Evolutionary conservation across 257 asterid species (phyloP), one percentile per base, ranked within the genome.

Genomic region (Petunia secreta): DNA sequence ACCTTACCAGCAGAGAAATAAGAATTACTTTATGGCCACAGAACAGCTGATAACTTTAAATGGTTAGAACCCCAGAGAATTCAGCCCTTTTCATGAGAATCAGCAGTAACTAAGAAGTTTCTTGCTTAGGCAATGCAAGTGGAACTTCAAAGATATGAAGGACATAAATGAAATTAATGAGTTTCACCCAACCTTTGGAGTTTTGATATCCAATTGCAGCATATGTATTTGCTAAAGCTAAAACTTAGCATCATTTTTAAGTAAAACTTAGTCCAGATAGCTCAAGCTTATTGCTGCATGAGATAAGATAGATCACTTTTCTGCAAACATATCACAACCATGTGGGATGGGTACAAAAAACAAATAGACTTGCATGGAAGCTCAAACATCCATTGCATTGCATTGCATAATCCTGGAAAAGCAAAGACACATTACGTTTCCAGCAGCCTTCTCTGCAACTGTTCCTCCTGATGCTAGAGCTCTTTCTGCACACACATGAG

Each of bases 401-500:
- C 11, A 34, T 37, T 34, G 62, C 62, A 25, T 43, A 34, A 65
- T 65, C 4, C 13, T 64, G 44, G 34, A 71, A 48, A 71, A 25
- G 34, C 59, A 50, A 71, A 11, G 79, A 80, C 48, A 73, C 37
- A 44, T 55, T 87, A 93, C 99, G 91, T 95, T 91, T 54, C 99
- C 98, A 77, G 97, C 85, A 82, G 98, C 98, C 86, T 86, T 95
- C 83, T 92, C 99, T 82, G 97, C 92, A 76, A 79, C 91, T 59
- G 85, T 50, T 80, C 87, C 92, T 71, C 86, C 94, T 66, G 98
- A 92, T 63, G 99, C 98, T 87, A 93, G 85, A 48, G 97, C 99
- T 86, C 97, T 90, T 83, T 95, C 99, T 14, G 98, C 99, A 85
- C 99, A 95, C 75, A 95, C 85, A 78, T 95, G 99, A 79, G 98